phyloP scores from a whole-genome alignment of 169 alveolate genomes.

The Plasmodium sp. region DNA sequence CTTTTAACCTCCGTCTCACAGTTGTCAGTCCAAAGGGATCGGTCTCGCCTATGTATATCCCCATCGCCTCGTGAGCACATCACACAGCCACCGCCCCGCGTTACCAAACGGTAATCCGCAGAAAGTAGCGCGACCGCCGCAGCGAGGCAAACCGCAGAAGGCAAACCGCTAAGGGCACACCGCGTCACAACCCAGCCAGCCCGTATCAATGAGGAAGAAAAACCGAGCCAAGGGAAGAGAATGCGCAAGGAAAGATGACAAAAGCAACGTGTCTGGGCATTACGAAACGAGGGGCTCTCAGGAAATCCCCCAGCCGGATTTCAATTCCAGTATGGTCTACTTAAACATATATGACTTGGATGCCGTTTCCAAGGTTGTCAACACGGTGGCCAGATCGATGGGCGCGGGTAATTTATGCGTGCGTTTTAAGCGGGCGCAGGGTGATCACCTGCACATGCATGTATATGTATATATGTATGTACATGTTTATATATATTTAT shows the following conservation, averaged over 20 bases:
- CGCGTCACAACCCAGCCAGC: background rate
- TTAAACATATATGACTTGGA: slow-evolving; percentile 83
- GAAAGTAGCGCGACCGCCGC: background rate
- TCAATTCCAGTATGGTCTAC: slow-evolving; percentile 69
- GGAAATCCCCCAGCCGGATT: slow-evolving; percentile 10
- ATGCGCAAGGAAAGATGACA: slow-evolving; percentile 1
- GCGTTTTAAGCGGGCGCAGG: background rate
- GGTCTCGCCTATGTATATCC: background rate
- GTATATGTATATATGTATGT: background rate
- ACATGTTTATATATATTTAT: background rate
- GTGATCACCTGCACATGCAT: background rate
- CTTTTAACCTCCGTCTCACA: background rate
- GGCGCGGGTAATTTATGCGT: slow-evolving; percentile 77
- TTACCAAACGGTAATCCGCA: background rate
- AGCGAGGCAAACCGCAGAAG: too few relatives aligned
- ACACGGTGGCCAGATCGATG: slow-evolving; percentile 79
- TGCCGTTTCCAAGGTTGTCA: slow-evolving; percentile 79
- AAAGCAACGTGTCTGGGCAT: background rate
- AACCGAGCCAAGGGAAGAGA: slow-evolving; percentile 1
- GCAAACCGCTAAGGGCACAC: background rate
- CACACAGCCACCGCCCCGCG: background rate
- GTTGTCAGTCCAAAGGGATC: background rate
- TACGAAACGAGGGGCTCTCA: background rate
- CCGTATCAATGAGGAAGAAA: slow-evolving; percentile 5
- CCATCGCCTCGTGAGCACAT: background rate